Conservation (phyloP, 192 early-diverging fungal species). For the Backusella psychrophila region DNA sequence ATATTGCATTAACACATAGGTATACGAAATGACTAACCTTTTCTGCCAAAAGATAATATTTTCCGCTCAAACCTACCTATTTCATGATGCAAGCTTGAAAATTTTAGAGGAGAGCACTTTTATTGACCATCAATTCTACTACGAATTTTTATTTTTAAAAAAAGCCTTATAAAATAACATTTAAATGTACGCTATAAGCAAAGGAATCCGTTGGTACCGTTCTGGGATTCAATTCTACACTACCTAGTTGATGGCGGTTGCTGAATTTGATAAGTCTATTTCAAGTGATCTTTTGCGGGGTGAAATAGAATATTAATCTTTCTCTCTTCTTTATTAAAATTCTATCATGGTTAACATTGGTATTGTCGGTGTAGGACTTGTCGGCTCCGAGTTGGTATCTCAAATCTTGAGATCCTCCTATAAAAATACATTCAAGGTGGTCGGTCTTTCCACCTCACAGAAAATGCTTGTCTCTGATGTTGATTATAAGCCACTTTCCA, state of each 20-base stretch:
- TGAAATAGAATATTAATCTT: neutral
- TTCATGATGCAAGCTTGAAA: neutral
- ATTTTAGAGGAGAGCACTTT: neutral
- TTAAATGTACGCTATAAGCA: neutral
- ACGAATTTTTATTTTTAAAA: neutral
- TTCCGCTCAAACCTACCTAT: neutral
- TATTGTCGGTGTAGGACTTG: slow-evolving; percentile 92
- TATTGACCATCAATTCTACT: neutral
- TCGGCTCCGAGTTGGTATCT: slow-evolving; percentile 85
- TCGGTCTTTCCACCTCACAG: slow-evolving; percentile 79
- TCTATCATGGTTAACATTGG: slow-evolving; percentile 72
- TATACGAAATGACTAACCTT: neutral
- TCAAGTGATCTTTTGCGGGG: neutral
- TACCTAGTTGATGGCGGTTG: neutral
- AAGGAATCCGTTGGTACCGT: too few species aligned
- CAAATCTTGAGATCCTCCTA: slow-evolving; percentile 66
- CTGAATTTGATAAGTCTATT: slow-evolving; percentile 2
- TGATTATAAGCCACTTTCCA: slow-evolving; percentile 40
- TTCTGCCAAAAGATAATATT: neutral
- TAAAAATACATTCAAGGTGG: slow-evolving; percentile 59
- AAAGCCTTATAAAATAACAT: too few species aligned
- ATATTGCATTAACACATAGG: neutral
- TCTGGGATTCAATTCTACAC: neutral
- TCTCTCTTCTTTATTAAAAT: neutral
- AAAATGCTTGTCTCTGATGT: slow-evolving; percentile 60